These are phyloP conservation scores for Globisporangium barbulae DNA, from an alignment of 352 stramenopile species.

Conservation along the genomic window DNA sequence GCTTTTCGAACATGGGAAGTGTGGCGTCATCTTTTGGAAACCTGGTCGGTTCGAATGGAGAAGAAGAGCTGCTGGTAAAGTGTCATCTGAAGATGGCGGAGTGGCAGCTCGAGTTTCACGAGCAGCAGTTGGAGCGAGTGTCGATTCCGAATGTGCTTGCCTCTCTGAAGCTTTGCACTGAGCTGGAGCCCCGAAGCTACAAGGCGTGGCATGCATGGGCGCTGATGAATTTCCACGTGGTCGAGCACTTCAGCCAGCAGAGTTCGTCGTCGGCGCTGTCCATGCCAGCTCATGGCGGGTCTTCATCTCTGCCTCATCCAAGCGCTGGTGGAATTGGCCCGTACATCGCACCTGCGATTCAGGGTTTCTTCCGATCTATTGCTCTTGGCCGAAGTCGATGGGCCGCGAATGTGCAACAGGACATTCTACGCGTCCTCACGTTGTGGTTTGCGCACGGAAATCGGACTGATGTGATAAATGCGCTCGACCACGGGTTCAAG, in stretches of 20 bases:
- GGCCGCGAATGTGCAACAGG: slow-evolving; percentile 97
- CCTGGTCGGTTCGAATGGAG: slow-evolving; percentile 16
- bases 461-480: slow-evolving; percentile 83
- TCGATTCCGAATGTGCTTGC: slow-evolving; percentile 66
- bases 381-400: slow-evolving; percentile 93
- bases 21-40: slow-evolving; percentile 18
- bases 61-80: slow-evolving; percentile 78
- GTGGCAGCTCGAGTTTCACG: slow-evolving; percentile 82
- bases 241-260: slow-evolving; percentile 81
- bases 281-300: slow-evolving; percentile 18
- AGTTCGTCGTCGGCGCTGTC: slow-evolving; percentile 27
- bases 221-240: slow-evolving; percentile 96
- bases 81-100: slow-evolving; percentile 82
- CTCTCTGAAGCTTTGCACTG: slow-evolving; percentile 64
- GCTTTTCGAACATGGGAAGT: slow-evolving; percentile 7
- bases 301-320: not conserved
- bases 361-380: slow-evolving; percentile 96
- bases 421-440: slow-evolving; percentile 97
- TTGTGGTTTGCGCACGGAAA: slow-evolving; percentile 98
- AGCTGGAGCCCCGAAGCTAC: slow-evolving; percentile 70
- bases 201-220: slow-evolving; percentile 97
- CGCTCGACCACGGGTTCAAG: slow-evolving; percentile 80
- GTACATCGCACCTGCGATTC: slow-evolving; percentile 69
- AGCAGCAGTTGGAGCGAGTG: slow-evolving; percentile 77
- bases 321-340: slow-evolving; percentile 30